Evolutionary conservation across 1,284 basidiomycete genomes (phyloP), one percentile per base, ranked within the genome.

Genomic region (Tremellales sp.): DNA sequence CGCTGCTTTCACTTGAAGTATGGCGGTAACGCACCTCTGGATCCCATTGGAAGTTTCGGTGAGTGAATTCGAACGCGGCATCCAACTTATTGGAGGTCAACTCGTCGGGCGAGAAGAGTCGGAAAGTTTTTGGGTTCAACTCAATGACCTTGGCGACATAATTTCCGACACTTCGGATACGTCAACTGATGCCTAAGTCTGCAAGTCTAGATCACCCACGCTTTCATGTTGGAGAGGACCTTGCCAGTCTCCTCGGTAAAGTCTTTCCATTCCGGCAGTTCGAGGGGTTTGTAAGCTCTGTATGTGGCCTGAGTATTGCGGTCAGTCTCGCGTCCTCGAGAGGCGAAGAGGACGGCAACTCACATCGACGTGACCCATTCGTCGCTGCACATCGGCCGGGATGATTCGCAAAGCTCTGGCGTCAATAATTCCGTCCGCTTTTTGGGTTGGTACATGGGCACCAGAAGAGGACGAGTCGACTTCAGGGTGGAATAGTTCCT

Each of bases 71-170:
- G 39, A 91, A 78, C 5, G 85, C 81, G 3, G 80, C 85, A 61
- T 86, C 86, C 16, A 94, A 80, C 72, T 93, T 91, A 75, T 93
- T 93, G 27, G 85, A 87, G 7, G 83, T 81, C n/a, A 92, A 77
- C 60, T 74, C 73, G 61, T 94, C 90, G 0, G 90, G 90, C n/a
- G 85, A 88, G 75, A 92, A 92, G 51, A 93, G 86, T 43, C 90
- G 79, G 78, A 92, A 91, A 0, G 78, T 76, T 22, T 74, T 76
- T 1, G 83, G 83, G 67, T 92, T 92, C 50, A 81, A 82, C 55
- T 74, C 74, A 47, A 86, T 74, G 16, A 86, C 81, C 22, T 63
- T 57, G 32, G 62, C 60, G 18, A 66, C 53, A 44, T 62, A 68
- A 2, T 48, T 43, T 4, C 66, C 66, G 31, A 65, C 50, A 22